A percentile compares a stretch with the other conserved stretches of the same genome.
Evolutionary conservation across 805 yeast genomes (phyloP).

Genomic region (Saccharomycopsis fodiens): DNA sequence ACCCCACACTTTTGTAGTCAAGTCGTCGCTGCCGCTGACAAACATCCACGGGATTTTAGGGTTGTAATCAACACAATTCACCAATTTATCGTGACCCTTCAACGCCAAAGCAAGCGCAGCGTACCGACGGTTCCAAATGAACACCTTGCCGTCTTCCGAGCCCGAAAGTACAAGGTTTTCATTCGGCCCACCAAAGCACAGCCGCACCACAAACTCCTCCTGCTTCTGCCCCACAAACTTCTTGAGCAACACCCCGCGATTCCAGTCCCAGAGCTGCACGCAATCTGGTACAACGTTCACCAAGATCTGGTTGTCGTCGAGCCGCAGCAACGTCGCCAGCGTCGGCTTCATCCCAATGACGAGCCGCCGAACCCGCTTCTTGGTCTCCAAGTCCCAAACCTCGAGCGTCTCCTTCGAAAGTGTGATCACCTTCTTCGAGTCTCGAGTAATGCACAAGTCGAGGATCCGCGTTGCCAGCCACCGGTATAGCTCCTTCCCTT

Average conservation of each 20-base stretch:
- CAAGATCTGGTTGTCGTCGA: conserved; percentile 35
- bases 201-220: conserved; percentile 59
- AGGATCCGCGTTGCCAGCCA: conserved; percentile 45
- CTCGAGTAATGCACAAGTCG: conserved; percentile 59
- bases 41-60: conserved; percentile 41
- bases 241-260: conserved; percentile 46
- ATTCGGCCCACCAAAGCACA: conserved; percentile 66
- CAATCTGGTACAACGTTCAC: conserved; percentile 69
- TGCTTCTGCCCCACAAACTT: conserved; percentile 71
- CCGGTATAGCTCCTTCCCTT: conserved; percentile 25
- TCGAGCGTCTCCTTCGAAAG: conserved; percentile 59
- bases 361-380: conserved; percentile 37
- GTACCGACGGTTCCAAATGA: conserved; percentile 68
- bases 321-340: conserved; percentile 49
- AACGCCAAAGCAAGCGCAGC: conserved; percentile 58
- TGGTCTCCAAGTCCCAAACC: conserved; percentile 45
- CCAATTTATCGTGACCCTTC: conserved; percentile 55
- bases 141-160: conserved; percentile 71
- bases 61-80: conserved; percentile 79
- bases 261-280: conserved; percentile 73
- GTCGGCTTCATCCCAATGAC: conserved; percentile 53
- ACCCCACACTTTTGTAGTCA: conserved; percentile 64
- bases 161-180: conserved; percentile 75
- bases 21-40: conserved; percentile 85
- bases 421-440: conserved; percentile 54